Percentiles rank a stretch among this genome's conserved stretches.
phyloP scores from a whole-genome alignment of 192 early-diverging fungal species.

The Backusella tarrabulga region DNA sequence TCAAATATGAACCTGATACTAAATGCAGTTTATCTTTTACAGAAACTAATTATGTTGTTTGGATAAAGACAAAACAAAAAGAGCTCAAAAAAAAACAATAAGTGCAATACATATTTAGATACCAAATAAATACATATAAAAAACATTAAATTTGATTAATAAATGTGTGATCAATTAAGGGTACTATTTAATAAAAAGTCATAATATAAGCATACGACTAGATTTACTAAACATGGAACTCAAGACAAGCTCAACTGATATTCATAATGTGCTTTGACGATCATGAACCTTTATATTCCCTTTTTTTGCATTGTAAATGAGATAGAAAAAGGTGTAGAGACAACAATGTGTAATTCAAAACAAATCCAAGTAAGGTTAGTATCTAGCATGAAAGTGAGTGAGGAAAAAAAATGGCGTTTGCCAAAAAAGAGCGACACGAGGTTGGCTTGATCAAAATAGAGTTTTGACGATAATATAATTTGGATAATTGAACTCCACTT shows the following conservation, averaged over 20 bases:
- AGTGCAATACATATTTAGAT: background rate
- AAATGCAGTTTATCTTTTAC: background rate
- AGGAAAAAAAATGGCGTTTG: background rate
- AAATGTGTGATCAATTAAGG: background rate
- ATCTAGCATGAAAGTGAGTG: background rate
- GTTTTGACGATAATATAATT: constrained; percentile 8
- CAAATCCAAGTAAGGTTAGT: background rate
- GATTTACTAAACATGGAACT: background rate
- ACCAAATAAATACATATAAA: background rate
- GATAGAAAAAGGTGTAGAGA: background rate
- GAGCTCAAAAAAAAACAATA: background rate
- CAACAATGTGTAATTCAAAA: background rate
- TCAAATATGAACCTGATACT: background rate
- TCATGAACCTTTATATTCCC: background rate
- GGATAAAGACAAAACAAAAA: background rate
- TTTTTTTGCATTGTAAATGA: background rate
- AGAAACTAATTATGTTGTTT: background rate
- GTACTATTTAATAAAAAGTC: background rate
- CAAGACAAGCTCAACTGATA: background rate
- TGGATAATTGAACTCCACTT: background rate
- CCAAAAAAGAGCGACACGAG: constrained; percentile 1
- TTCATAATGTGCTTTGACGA: background rate
- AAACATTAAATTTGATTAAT: background rate
- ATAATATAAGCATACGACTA: background rate
- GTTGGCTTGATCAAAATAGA: constrained; percentile 3